Evolutionary conservation across 352 stramenopile genomes (phyloP).

Genomic region (Nothophytophthora sp.): DNA sequence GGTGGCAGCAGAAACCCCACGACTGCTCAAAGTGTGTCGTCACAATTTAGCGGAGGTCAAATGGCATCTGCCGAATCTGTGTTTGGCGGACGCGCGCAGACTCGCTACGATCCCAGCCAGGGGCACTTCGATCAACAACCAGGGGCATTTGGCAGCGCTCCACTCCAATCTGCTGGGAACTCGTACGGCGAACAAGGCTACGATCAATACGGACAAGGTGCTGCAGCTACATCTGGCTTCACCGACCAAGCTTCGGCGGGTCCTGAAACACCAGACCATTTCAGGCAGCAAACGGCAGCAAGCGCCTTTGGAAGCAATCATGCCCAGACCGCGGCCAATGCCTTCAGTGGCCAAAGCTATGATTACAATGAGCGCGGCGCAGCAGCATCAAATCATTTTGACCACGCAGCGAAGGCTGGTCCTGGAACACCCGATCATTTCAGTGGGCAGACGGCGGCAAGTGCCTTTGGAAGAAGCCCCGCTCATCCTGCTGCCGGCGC

Average conservation of each 20-base stretch:
- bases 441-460: conserved; percentile 27
- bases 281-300: conserved; percentile 5
- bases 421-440: conserved; percentile 10
- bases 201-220: conserved; percentile 13
- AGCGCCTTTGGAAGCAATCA: neutral
- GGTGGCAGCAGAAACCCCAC: conserved; percentile 4
- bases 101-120: too few relatives aligned
- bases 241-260: conserved; percentile 6
- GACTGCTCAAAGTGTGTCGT: conserved; percentile 5
- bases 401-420: neutral
- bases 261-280: conserved; percentile 4
- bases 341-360: conserved; percentile 13
- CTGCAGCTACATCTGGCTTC: conserved; percentile 6
- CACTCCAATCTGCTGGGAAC: neutral
- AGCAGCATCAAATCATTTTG: conserved; percentile 1
- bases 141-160: neutral
- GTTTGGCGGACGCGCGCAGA: conserved; percentile 23
- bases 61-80: conserved; percentile 19
- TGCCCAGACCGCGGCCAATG: conserved; percentile 5
- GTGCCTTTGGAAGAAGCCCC: conserved; percentile 16
- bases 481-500: conserved; percentile 11
- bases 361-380: conserved; percentile 6
- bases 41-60: conserved; percentile 25
- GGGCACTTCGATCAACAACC: conserved; percentile 19
- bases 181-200: conserved; percentile 9